These are phyloP conservation scores for Posidonia australis DNA, from an alignment of 106 monocot genomes.

Conservation along the genomic window DNA sequence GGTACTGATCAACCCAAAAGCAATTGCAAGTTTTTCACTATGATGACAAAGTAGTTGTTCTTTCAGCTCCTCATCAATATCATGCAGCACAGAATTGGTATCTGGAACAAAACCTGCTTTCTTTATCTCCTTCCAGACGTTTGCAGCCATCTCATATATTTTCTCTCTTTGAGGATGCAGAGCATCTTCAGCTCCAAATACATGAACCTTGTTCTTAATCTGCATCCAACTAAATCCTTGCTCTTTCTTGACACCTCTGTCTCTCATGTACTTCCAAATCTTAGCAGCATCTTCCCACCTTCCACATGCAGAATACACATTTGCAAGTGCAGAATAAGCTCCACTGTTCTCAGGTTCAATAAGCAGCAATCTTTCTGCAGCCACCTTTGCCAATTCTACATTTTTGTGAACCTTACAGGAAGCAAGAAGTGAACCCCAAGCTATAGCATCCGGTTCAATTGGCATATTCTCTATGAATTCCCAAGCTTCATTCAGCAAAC, in stretches of 20 bases:
- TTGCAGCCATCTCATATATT: slow-evolving; percentile 40
- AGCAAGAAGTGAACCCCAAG: slow-evolving; percentile 85
- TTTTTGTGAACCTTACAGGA: slow-evolving; percentile 75
- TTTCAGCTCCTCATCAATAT: slow-evolving; percentile 75
- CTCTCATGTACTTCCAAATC: slow-evolving; percentile 73
- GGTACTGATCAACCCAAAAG: slow-evolving; percentile 70
- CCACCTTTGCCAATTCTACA: slow-evolving; percentile 47
- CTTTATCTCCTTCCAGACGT: slow-evolving; percentile 68
- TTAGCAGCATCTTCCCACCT: slow-evolving; percentile 63
- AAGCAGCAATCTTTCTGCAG: slow-evolving; percentile 50
- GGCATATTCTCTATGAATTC: slow-evolving; percentile 75
- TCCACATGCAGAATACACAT: slow-evolving; percentile 80
- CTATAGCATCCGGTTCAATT: slow-evolving; percentile 56
- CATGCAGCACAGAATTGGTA: slow-evolving; percentile 48
- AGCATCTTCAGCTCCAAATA: slow-evolving; percentile 58
- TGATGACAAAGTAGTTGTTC: slow-evolving; percentile 59
- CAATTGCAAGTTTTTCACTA: slow-evolving; percentile 84
- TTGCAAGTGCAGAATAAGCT: slow-evolving; percentile 85
- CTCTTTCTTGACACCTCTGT: no score
- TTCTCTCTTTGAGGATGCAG: slow-evolving; percentile 54
- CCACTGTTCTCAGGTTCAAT: slow-evolving; percentile 72
- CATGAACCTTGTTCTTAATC: slow-evolving; percentile 47
- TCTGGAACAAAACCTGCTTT: slow-evolving; percentile 73
- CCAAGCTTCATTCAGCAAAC: slow-evolving; percentile 53
- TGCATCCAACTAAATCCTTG: slow-evolving; percentile 74